A percentile compares a stretch with the other conserved stretches of the same genome.
phyloP scores from a whole-genome alignment of 2,329 filamentous ascomycete species.

The Colletotrichum tropicicola region DNA sequence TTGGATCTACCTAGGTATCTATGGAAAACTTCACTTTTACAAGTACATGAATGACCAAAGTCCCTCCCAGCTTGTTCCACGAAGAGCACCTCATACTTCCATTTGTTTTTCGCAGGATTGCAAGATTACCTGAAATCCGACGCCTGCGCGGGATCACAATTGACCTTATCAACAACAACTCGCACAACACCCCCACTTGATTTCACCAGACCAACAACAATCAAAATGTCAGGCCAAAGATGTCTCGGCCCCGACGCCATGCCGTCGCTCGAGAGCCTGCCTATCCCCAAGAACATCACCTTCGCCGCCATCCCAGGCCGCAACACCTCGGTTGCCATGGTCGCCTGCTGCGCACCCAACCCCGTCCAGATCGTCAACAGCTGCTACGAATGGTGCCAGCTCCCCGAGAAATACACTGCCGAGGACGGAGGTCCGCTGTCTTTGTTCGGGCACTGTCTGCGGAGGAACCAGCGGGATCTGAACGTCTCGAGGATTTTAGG shows the following conservation, averaged over 20 bases:
- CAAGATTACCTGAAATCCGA: no score
- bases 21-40: no score
- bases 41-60: no score
- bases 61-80: no score
- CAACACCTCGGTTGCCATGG: not conserved
- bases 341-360: not conserved
- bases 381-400: conserved; percentile 4
- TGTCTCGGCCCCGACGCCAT: not conserved
- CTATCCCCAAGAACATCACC: not conserved
- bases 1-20: no score
- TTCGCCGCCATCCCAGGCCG: not conserved
- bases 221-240: not conserved
- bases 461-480: not conserved
- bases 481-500: not conserved
- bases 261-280: not conserved
- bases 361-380: not conserved
- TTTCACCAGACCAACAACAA: not conserved
- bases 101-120: no score
- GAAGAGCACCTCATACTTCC: no score
- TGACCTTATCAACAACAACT: no score
- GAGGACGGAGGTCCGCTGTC: not conserved
- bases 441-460: not conserved
- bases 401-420: not conserved
- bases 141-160: no score
- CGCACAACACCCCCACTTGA: no score